A percentile compares a stretch with the other conserved stretches of the same genome.
Evolutionary conservation across 1,284 basidiomycete genomes (phyloP).

Genomic region (Moesziomyces sp.): DNA sequence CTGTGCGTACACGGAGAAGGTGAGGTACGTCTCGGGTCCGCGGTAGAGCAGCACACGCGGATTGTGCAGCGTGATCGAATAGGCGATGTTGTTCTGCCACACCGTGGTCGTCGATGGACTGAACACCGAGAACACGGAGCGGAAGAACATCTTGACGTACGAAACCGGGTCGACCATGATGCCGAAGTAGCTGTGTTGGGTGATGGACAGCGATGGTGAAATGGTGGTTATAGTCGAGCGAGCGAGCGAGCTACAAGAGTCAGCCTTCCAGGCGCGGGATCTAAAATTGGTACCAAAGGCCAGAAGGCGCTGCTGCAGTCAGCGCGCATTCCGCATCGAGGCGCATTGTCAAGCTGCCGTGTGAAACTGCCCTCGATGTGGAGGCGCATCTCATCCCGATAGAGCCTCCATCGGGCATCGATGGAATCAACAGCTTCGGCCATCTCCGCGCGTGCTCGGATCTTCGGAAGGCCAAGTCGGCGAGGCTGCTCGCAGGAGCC

Average conservation of each 20-base stretch:
- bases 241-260: no score
- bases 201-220: no score
- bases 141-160: slow-evolving; percentile 48
- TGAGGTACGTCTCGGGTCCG: slow-evolving; percentile 52
- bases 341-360: no score
- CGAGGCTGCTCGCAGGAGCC: not conserved
- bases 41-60: slow-evolving; percentile 53
- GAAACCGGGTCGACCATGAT: slow-evolving; percentile 38
- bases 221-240: no score
- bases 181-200: no score
- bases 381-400: slow-evolving; percentile 3
- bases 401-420: not conserved
- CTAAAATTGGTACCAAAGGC: not conserved
- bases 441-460: slow-evolving; percentile 41
- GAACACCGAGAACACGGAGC: slow-evolving; percentile 41
- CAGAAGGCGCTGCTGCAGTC: not conserved
- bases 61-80: slow-evolving; percentile 52
- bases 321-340: no score
- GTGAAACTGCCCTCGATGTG: slow-evolving; percentile 5
- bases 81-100: slow-evolving; percentile 45
- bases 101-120: slow-evolving; percentile 39
- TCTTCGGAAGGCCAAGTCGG: slow-evolving; percentile 19
- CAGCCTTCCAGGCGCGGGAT: no score
- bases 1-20: slow-evolving; percentile 48
- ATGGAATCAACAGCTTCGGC: slow-evolving; percentile 7